These are phyloP conservation scores for Acacia pycnantha DNA, from an alignment of 331 rosid species.

Conservation along the genomic window DNA sequence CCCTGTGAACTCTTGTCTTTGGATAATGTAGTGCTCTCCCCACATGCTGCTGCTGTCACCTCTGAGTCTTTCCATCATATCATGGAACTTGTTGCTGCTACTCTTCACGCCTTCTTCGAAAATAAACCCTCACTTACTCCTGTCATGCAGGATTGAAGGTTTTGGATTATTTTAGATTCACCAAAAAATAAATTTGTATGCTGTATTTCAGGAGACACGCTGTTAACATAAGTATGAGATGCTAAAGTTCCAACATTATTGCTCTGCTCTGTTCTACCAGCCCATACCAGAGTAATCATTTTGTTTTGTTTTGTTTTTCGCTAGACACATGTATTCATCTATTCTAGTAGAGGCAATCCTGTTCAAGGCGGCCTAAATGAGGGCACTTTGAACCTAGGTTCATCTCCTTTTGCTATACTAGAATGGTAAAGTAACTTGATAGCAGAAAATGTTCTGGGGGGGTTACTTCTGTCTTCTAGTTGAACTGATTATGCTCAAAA, in stretches of 20 bases:
- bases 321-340: too few relatives aligned
- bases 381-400: too few relatives aligned
- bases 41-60: constrained; percentile 20
- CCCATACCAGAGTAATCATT: background rate
- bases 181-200: background rate
- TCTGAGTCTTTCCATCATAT: background rate
- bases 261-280: background rate
- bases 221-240: background rate
- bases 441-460: too few relatives aligned
- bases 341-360: too few relatives aligned
- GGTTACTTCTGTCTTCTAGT: too few relatives aligned
- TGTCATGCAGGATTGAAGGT: background rate
- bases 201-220: background rate
- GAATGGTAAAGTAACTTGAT: too few relatives aligned
- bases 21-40: constrained; percentile 37
- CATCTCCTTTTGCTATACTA: too few relatives aligned
- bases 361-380: too few relatives aligned
- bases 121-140: constrained; percentile 23
- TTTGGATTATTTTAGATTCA: background rate
- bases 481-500: too few relatives aligned
- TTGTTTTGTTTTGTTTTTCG: too few relatives aligned
- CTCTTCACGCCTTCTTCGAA: constrained; percentile 35
- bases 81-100: background rate
- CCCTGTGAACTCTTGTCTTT: constrained; percentile 20
- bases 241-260: background rate